These are phyloP conservation scores for Candida ascalaphidarum DNA, from an alignment of 805 yeast genomes.

Conservation along the genomic window DNA sequence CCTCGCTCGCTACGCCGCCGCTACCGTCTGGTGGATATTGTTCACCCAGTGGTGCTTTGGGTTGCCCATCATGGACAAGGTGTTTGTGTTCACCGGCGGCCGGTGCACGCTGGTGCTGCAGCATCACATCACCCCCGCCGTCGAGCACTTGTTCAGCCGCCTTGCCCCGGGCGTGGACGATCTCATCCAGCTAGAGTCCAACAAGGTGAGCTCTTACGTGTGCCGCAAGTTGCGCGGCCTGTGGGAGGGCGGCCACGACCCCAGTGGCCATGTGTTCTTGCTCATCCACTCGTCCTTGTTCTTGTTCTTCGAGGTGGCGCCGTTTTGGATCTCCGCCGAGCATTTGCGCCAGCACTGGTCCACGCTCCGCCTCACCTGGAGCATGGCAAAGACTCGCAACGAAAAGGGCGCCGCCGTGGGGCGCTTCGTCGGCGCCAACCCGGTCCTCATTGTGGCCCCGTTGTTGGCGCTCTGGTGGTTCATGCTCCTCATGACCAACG, in stretches of 20 bases:
- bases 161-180: too few species aligned
- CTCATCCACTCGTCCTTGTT: conserved; percentile 59
- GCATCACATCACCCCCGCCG: neutral
- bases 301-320: conserved; percentile 55
- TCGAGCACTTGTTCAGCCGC: conserved; percentile 5
- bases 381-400: neutral
- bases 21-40: conserved; percentile 75
- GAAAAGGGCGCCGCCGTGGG: neutral
- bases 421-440: conserved; percentile 10
- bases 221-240: conserved; percentile 41
- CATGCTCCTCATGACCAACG: conserved; percentile 78
- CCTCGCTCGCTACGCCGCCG: conserved; percentile 36
- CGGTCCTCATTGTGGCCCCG: conserved; percentile 16
- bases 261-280: conserved; percentile 88
- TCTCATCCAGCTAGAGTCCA: conserved; percentile 7
- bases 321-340: conserved; percentile 22
- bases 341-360: neutral
- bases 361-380: too few species aligned
- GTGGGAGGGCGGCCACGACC: conserved; percentile 91
- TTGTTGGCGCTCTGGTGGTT: conserved; percentile 60
- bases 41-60: conserved; percentile 88
- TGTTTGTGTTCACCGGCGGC: conserved; percentile 81
- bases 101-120: conserved; percentile 31
- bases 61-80: conserved; percentile 79
- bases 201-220: conserved; percentile 18